Evolutionary conservation across 208 protist species (phyloP).

Genomic region (Trypanosoma avium): DNA sequence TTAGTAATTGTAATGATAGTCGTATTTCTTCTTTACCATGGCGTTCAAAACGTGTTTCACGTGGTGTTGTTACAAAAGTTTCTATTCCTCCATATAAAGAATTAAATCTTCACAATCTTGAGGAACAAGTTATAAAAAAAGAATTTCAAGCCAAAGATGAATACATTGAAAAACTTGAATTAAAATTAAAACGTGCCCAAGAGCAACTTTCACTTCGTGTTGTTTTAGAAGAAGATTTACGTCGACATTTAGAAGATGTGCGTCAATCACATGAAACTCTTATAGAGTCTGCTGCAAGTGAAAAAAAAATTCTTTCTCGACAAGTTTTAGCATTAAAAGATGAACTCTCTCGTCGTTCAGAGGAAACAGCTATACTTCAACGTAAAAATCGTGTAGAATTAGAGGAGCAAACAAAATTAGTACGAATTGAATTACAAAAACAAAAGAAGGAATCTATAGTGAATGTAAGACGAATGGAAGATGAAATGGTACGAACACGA

Average conservation of each 20-base stretch:
- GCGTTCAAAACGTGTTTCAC: constrained; percentile 45
- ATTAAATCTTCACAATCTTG: constrained; percentile 8
- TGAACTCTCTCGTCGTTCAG: constrained; percentile 61
- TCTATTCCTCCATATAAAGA: constrained; percentile 21
- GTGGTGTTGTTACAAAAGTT: constrained; percentile 35
- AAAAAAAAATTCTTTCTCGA: constrained; percentile 17
- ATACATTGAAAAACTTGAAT: constrained; percentile 19
- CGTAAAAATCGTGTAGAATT: constrained; percentile 25
- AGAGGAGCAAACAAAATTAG: constrained; percentile 29
- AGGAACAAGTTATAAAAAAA: constrained; percentile 27
- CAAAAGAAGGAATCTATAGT: constrained; percentile 15
- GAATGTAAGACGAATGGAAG: constrained; percentile 26
- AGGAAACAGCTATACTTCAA: constrained; percentile 48
- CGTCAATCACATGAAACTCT: constrained; percentile 26
- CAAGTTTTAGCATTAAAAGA: constrained; percentile 78
- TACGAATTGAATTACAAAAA: constrained; percentile 23
- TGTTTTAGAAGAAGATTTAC: constrained; percentile 54
- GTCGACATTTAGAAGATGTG: constrained; percentile 42
- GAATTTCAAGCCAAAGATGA: constrained; percentile 22
- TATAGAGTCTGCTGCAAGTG: constrained; percentile 8
- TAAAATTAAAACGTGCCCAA: constrained; percentile 33
- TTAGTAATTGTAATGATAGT: background rate
- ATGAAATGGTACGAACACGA: constrained; percentile 5
- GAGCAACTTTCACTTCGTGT: constrained; percentile 50
- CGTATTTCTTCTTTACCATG: constrained; percentile 22